Conservation (phyloP, 768 basidiomycete genomes). For the Tulasnella sp. region DNA sequence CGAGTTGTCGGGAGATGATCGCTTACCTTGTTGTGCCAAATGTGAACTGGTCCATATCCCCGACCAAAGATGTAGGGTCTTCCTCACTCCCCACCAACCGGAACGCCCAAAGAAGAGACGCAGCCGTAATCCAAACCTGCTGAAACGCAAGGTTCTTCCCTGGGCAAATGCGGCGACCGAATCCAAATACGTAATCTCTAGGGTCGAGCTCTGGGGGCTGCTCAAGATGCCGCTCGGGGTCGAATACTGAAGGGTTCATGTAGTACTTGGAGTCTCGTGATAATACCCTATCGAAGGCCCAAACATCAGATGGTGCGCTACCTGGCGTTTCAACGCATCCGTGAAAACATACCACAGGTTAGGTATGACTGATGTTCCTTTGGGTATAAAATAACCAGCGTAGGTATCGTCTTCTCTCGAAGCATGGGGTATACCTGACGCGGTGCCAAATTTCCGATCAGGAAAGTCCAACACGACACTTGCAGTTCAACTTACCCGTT, state of each 20-base stretch:
- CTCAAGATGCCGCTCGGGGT: constrained; percentile 7
- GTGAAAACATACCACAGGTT: background rate
- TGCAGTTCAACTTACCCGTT: background rate
- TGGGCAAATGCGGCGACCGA: background rate
- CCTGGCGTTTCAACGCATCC: too few relatives aligned
- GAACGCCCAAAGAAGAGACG: background rate
- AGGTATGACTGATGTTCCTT: background rate
- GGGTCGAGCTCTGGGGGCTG: background rate
- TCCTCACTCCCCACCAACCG: background rate
- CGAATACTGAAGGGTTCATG: constrained; percentile 5
- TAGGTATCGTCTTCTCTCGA: background rate
- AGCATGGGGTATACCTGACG: background rate
- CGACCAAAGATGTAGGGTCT: background rate
- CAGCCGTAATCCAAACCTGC: background rate
- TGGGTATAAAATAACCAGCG: background rate
- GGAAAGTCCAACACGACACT: too few relatives aligned
- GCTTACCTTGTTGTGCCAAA: background rate
- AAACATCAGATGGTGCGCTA: too few relatives aligned
- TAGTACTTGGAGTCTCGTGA: background rate
- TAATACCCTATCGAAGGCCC: background rate
- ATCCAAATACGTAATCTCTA: background rate
- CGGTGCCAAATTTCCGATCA: background rate
- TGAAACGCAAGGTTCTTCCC: background rate
- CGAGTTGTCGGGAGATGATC: too few relatives aligned
- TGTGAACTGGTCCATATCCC: background rate